phyloP scores from a whole-genome alignment of 2,329 filamentous ascomycete species.

The Neoascochyta sp. region DNA sequence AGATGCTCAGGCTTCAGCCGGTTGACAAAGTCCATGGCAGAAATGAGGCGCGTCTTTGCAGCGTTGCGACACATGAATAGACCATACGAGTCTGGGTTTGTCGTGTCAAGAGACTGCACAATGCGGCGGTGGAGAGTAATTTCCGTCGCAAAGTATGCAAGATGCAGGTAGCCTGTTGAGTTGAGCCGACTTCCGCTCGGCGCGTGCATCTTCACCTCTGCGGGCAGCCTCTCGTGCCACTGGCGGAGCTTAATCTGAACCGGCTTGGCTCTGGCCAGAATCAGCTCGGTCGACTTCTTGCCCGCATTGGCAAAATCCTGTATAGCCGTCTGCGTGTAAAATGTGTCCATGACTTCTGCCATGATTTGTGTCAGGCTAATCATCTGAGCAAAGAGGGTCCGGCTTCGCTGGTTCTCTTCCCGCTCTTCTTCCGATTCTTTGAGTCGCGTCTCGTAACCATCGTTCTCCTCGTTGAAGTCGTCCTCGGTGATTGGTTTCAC shows the following conservation, averaged over 20 bases:
- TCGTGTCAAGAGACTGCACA: slow-evolving; percentile 67
- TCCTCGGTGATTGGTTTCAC: slow-evolving; percentile 62
- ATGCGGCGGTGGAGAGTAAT: slow-evolving; percentile 91
- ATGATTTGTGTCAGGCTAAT: slow-evolving; percentile 71
- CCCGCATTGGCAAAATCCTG: slow-evolving; percentile 64
- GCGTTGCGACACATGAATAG: slow-evolving; percentile 90
- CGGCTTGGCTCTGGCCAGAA: slow-evolving; percentile 72
- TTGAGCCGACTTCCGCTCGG: slow-evolving; percentile 42
- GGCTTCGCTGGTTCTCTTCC: slow-evolving; percentile 62
- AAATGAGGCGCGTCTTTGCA: slow-evolving; percentile 89
- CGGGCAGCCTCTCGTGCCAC: slow-evolving; percentile 71
- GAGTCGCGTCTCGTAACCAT: slow-evolving; percentile 50
- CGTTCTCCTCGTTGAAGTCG: slow-evolving; percentile 66
- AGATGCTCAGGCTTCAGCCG: slow-evolving; percentile 81
- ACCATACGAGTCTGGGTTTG: slow-evolving; percentile 68
- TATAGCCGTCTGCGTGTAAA: slow-evolving; percentile 76
- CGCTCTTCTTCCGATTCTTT: slow-evolving; percentile 55
- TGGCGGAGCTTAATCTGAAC: slow-evolving; percentile 80
- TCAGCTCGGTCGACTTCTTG: slow-evolving; percentile 65
- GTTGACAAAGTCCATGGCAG: slow-evolving; percentile 96
- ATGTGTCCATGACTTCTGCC: slow-evolving; percentile 75
- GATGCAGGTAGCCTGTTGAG: slow-evolving; percentile 65
- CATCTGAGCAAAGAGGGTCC: slow-evolving; percentile 70
- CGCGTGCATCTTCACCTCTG: slow-evolving; percentile 61
- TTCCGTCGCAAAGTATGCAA: slow-evolving; percentile 90